Percentiles rank a stretch among this genome's conserved stretches.
phyloP scores from a whole-genome alignment of 2,329 filamentous ascomycete genomes.

The Diaporthe destruens region DNA sequence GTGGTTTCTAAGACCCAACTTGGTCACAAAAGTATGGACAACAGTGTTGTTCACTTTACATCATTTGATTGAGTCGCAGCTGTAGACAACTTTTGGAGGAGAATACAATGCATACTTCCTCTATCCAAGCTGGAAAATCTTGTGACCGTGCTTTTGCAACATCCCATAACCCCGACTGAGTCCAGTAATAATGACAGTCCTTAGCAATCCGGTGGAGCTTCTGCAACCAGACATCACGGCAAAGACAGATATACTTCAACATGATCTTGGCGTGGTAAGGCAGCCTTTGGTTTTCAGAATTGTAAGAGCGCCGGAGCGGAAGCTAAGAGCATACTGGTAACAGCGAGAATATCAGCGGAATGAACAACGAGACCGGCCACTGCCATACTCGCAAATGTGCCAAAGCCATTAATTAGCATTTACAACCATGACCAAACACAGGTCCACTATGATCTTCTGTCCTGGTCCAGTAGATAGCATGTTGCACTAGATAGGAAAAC shows the following conservation, averaged over 20 bases:
- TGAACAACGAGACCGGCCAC: slow-evolving; percentile 7
- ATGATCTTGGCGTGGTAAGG: not conserved
- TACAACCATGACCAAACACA: slow-evolving; percentile 33
- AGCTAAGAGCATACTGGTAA: not conserved
- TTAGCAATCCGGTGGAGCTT: slow-evolving; percentile 19
- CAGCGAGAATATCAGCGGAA: not conserved
- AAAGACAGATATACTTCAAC: not conserved
- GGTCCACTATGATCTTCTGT: slow-evolving; percentile 31
- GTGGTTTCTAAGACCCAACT: not conserved
- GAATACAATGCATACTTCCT: too few relatives aligned
- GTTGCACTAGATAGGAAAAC: too few relatives aligned
- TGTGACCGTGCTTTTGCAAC: not conserved
- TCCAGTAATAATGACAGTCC: slow-evolving; percentile 3
- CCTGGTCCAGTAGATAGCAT: slow-evolving; percentile 22
- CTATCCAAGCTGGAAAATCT: not conserved
- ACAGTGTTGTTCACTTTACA: not conserved
- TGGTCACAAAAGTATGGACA: not conserved
- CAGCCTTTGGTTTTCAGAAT: not conserved
- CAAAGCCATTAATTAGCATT: slow-evolving; percentile 12
- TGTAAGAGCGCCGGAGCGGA: not conserved
- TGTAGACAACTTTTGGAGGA: too few relatives aligned
- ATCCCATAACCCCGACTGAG: not conserved
- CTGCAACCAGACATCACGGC: not conserved
- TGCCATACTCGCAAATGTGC: slow-evolving; percentile 32
- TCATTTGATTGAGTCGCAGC: too few relatives aligned